Evolutionary conservation across 768 basidiomycete genomes (phyloP).

Genomic region (Russula abietina): DNA sequence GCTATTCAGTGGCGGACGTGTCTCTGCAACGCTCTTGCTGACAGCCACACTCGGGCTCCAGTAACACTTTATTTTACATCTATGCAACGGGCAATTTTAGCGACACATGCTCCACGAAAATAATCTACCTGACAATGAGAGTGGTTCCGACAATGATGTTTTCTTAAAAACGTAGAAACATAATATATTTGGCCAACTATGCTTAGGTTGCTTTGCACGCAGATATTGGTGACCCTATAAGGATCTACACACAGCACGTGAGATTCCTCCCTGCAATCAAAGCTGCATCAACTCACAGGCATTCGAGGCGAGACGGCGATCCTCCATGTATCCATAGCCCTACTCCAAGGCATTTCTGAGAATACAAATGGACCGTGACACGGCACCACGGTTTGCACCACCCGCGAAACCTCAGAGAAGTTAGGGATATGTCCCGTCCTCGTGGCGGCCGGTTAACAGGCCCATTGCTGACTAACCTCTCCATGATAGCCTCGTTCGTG

Average conservation of each 20-base stretch:
- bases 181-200: too few species aligned
- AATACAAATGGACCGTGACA: conserved; percentile 90
- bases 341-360: conserved; percentile 89
- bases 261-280: neutral
- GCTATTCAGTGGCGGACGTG: too few species aligned
- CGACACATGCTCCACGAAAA: neutral
- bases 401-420: conserved; percentile 94
- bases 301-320: conserved; percentile 96
- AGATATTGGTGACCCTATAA: conserved; percentile 88
- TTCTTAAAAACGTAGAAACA: too few species aligned
- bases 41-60: too few species aligned
- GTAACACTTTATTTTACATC: neutral
- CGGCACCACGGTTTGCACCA: conserved; percentile 97
- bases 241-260: conserved; percentile 51
- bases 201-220: too few species aligned
- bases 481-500: conserved; percentile 91
- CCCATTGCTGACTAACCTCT: conserved; percentile 93
- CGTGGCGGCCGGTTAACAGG: conserved; percentile 95
- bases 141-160: conserved; percentile 91
- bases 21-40: too few species aligned
- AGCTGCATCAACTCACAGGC: conserved; percentile 56
- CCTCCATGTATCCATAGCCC: conserved; percentile 94
- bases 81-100: neutral
- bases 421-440: conserved; percentile 89
- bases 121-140: conserved; percentile 49